These are phyloP conservation scores for Nicotiana tabacum DNA, from an alignment of 257 asterid genomes.

Conservation along the genomic window DNA sequence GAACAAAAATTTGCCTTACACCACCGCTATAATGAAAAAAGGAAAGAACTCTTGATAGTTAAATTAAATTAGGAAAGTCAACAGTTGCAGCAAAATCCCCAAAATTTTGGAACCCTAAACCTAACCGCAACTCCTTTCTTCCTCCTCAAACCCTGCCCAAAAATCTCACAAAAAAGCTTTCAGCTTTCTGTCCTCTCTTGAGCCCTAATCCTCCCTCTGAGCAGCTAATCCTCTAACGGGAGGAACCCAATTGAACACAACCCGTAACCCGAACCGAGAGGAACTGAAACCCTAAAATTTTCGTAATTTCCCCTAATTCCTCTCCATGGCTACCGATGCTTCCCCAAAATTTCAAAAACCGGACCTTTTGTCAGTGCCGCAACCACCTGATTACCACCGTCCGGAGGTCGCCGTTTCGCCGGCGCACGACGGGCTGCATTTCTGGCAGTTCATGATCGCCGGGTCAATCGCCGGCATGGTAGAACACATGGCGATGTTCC, in stretches of 20 bases:
- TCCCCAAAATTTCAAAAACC: conserved; percentile 63
- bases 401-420: conserved; percentile 28
- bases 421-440: conserved; percentile 81
- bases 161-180: background rate
- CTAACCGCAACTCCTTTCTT: background rate
- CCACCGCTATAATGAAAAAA: background rate
- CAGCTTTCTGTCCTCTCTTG: background rate
- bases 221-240: background rate
- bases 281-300: background rate
- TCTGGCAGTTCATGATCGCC: conserved; percentile 89
- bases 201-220: too few species aligned
- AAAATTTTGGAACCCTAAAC: background rate
- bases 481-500: conserved; percentile 98
- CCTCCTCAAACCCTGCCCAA: conserved; percentile 2
- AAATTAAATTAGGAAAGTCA: background rate
- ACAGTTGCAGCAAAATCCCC: background rate
- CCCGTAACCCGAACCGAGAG: conserved; percentile 1
- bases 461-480: conserved; percentile 91
- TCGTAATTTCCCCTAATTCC: background rate
- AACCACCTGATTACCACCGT: conserved; percentile 40
- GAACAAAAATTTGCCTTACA: background rate
- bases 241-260: background rate
- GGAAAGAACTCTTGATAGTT: background rate
- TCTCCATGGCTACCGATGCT: conserved; percentile 69
- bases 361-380: conserved; percentile 51